Base-by-base conservation (phyloP, 2,329 filamentous ascomycete species). In the Xylaria sp. region DNA sequence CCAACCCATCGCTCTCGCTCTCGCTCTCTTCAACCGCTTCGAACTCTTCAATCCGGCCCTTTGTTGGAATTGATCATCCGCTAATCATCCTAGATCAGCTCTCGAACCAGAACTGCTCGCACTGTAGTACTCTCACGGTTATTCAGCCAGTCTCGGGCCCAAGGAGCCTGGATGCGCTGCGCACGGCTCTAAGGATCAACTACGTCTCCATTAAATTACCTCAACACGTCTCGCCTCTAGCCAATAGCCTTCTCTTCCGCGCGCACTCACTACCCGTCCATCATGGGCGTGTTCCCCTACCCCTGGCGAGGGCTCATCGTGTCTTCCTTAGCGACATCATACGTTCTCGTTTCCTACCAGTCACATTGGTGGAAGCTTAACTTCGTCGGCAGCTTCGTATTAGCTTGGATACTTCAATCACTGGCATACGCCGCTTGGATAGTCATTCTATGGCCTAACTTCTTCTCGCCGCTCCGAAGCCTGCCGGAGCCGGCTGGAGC, bases 391-490 rank as follows among this genome's bases (percentile, higher is more conserved):
- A 70, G 64, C 35, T 82, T 83, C 54, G 40, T 68, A 6, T 63
- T 63, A 11, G 60, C 74, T 27, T 84, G 76, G 75, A 5, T 73
- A 2, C 48, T 75, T 3, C 75, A 79, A 62, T 60, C 76, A 19
- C 33, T 76, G 8, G 35, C 67, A 3, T 82, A 75, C 71, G 71
- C 43, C 15, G 13, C 78, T n/a, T 85, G 79, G 76, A 66, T 66
- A 2, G 68, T 81, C 21, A 72, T 84, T 40, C 70, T 85, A 31
- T 85, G 81, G 66, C 83, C 83, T 15, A 77, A 78, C 27, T 71
- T 78, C 66, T 76, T 84, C 65, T 86, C 83, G 19, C 81, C 82
- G 2, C 72, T 85, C 58, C 75, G 79, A 15, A 74, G 77, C 51
- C 72, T 86, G 5, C 83, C 83, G 2, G 77, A 78, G 41, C 81